Conservation (phyloP, 768 basidiomycete genomes). For the Naganishia antarctica region DNA sequence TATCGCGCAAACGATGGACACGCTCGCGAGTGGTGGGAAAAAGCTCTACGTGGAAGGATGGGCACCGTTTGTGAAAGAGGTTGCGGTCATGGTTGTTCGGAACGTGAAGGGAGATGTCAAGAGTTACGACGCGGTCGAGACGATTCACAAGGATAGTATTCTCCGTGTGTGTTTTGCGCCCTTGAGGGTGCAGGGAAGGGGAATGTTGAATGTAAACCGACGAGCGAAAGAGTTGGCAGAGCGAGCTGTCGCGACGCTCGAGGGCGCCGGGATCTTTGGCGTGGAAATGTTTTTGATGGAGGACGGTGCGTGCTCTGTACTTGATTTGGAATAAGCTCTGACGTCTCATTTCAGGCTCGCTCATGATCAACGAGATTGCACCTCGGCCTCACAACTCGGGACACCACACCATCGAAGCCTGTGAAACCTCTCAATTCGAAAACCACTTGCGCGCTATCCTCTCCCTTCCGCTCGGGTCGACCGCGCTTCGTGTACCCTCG, state of each 20-base stretch:
- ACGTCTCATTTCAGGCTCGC: constrained; percentile 54
- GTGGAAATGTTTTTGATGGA: constrained; percentile 95
- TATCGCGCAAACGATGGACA: constrained; percentile 51
- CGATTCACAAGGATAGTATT: constrained; percentile 86
- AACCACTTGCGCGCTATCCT: constrained; percentile 95
- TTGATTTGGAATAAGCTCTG: too few species aligned
- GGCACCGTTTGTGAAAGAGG: constrained; percentile 80
- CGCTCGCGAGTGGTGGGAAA: constrained; percentile 56
- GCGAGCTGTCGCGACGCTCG: constrained; percentile 67
- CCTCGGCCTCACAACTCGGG: constrained; percentile 98
- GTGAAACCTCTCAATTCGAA: constrained; percentile 91
- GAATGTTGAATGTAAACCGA: constrained; percentile 55
- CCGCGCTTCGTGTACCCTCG: constrained; percentile 76
- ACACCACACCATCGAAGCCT: constrained; percentile 97
- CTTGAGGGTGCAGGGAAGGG: constrained; percentile 53
- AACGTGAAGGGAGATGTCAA: constrained; percentile 65
- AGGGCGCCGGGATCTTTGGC: constrained; percentile 90
- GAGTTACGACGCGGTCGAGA: constrained; percentile 90
- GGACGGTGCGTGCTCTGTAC: constrained; percentile 77
- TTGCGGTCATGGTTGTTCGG: constrained; percentile 95
- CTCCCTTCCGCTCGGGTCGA: constrained; percentile 79
- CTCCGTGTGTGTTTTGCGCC: constrained; percentile 91
- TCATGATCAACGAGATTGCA: constrained; percentile 93
- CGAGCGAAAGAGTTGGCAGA: constrained; percentile 72
- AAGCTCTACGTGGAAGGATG: constrained; percentile 88